Base-by-base conservation (phyloP, 108 stramenopile genomes). In the Schizochytrium sp. region DNA sequence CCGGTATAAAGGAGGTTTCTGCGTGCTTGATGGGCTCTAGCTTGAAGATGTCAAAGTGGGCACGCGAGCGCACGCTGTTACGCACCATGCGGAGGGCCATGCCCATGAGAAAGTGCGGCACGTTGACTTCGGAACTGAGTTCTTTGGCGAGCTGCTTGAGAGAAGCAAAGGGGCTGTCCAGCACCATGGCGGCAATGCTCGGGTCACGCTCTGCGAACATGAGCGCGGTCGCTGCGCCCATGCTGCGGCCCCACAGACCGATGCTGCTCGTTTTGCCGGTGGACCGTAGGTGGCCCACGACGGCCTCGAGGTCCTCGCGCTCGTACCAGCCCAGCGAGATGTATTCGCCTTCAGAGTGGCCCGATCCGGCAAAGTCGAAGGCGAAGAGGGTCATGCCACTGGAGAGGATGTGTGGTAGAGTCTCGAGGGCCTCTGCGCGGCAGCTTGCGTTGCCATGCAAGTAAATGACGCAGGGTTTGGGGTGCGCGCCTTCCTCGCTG, bases 201-300 rank as follows among this genome's bases (percentile, higher is more conserved):
- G 98, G 97, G 91, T 98, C 98, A n/a, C 98, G 92, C 90, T 97
- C 96, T 5, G 96, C 97, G 92, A 98, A 98, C 96, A 99, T 95
- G 51, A 99, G 93, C 4, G 98, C 96, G 18, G 98, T 99, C 41
- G 97, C 99, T 60, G 99, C 99, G 57, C 99, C 99, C 99, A 99
- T 99, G 45, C 94, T 95, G 71, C 99, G 93, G 28, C 99, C 99
- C 99, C 99, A 99, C 8, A 99, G 90, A 19, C 97, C 99, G 91
- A 99, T 97, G 18, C 97, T 97, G 45, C 92, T 93, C 41, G 97
- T 96, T 19, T 96, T 95, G 91, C 97, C 96, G 0, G 96, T 96
- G 14, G 94, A 94, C 41, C 99, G 93, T 72, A 99, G 92, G 91
- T 98, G 95, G 18, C 96, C 95, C 63, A 98, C 91, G 57, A 97